phyloP scores from a whole-genome alignment of 768 basidiomycete genomes.

The Dentipellis fragilis region DNA sequence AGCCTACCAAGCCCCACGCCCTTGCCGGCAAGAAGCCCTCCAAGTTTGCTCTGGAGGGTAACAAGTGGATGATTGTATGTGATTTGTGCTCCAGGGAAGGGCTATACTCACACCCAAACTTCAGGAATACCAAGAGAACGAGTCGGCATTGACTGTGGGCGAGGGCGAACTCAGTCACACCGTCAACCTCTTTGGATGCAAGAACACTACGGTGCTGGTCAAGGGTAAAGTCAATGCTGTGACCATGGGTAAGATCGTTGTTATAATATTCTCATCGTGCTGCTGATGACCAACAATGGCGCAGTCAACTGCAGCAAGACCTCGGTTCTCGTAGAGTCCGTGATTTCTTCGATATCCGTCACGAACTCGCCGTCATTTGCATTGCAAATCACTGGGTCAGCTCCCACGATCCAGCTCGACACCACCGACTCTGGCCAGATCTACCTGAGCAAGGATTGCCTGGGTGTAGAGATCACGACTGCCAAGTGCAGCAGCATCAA shows the following conservation, averaged over 20 bases:
- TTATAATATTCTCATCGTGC: not conserved
- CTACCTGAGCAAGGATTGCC: constrained; percentile 77
- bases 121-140: constrained; percentile 90
- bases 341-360: constrained; percentile 83
- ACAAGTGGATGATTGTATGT: constrained; percentile 86
- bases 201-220: constrained; percentile 71
- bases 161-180: constrained; percentile 71
- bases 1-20: constrained; percentile 77
- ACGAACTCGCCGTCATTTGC: constrained; percentile 91
- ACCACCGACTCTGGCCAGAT: constrained; percentile 93
- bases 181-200: constrained; percentile 87
- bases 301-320: constrained; percentile 85
- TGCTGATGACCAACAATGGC: not conserved
- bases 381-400: constrained; percentile 81
- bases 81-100: not conserved
- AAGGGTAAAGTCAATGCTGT: constrained; percentile 95
- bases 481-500: constrained; percentile 93
- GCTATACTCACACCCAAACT: not conserved
- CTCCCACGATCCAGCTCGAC: constrained; percentile 90
- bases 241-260: constrained; percentile 52
- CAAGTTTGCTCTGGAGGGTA: constrained; percentile 84
- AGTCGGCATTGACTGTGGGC: constrained; percentile 59
- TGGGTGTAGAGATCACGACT: constrained; percentile 81
- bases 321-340: constrained; percentile 80
- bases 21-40: constrained; percentile 85